Conservation (phyloP, 2,329 filamentous ascomycete genomes). For the Hypoxylon rubiginosum region DNA sequence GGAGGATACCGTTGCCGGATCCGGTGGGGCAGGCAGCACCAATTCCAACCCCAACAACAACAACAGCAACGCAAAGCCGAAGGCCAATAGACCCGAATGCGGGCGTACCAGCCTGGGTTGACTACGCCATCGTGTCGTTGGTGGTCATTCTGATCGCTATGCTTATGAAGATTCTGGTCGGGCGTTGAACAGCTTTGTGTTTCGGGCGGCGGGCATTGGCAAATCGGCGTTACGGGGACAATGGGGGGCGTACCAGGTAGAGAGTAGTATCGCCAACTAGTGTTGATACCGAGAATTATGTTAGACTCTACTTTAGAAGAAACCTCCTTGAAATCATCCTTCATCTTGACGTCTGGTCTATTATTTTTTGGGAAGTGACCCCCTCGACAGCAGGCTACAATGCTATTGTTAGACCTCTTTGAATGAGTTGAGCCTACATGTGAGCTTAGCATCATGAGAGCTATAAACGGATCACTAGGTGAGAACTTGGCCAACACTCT, state of each 20-base stretch:
- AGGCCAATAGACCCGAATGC: constrained; percentile 55
- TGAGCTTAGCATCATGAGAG: too few species aligned
- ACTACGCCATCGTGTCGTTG: constrained; percentile 82
- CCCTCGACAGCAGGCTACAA: too few species aligned
- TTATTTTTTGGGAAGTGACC: neutral
- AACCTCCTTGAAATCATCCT: neutral
- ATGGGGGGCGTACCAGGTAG: constrained; percentile 8
- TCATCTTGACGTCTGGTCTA: neutral
- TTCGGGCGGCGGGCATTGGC: constrained; percentile 5
- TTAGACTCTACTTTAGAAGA: constrained; percentile 5
- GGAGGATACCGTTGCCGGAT: constrained; percentile 47
- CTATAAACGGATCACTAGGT: too few species aligned
- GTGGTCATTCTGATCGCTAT: constrained; percentile 78
- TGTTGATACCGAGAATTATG: constrained; percentile 37
- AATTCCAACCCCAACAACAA: too few species aligned
- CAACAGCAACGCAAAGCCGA: constrained; percentile 37
- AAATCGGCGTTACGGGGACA: constrained; percentile 31
- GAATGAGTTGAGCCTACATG: too few species aligned
- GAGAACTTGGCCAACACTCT: too few species aligned
- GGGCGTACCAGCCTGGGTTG: constrained; percentile 79
- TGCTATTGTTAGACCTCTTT: too few species aligned
- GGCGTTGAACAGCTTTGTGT: constrained; percentile 27
- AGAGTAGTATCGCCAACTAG: neutral
- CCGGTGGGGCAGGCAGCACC: constrained; percentile 38
- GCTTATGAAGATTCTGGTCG: constrained; percentile 69